phyloP scores from a whole-genome alignment of 805 yeast genomes.

The Deakozyma indianensis region DNA sequence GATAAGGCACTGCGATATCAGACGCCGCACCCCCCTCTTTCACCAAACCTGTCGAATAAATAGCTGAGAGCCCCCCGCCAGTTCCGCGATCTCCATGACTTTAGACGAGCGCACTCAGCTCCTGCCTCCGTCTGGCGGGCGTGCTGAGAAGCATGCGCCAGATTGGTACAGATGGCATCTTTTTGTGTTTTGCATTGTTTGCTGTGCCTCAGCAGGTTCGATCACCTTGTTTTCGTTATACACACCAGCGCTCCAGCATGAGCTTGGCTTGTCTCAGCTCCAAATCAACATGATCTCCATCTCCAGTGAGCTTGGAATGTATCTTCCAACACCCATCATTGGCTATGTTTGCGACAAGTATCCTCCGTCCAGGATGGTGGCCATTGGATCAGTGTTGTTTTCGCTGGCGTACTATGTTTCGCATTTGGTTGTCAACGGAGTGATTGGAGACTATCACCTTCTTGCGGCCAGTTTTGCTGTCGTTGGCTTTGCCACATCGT shows the following conservation, averaged over 20 bases:
- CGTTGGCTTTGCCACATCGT: constrained; percentile 26
- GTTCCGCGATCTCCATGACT: too few species aligned
- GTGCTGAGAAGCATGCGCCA: background rate
- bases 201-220: constrained; percentile 63
- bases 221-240: constrained; percentile 71
- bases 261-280: constrained; percentile 49
- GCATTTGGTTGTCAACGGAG: constrained; percentile 20
- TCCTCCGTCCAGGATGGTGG: constrained; percentile 62
- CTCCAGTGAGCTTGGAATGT: constrained; percentile 65
- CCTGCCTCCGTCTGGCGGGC: background rate
- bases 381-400: constrained; percentile 44
- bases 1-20: too few species aligned
- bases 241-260: constrained; percentile 48
- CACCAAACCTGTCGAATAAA: too few species aligned
- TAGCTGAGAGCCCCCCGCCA: too few species aligned
- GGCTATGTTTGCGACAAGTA: constrained; percentile 78
- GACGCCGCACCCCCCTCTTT: too few species aligned
- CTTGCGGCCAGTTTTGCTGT: constrained; percentile 19
- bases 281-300: constrained; percentile 63
- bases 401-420: constrained; percentile 54
- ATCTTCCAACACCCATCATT: constrained; percentile 64
- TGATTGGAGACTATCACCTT: constrained; percentile 9
- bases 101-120: background rate
- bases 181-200: constrained; percentile 3
- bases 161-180: background rate